A percentile compares a stretch with the other conserved stretches of the same genome.
phyloP scores from a whole-genome alignment of 2,329 filamentous ascomycete genomes.

The Myriosclerotinia curreyana region DNA sequence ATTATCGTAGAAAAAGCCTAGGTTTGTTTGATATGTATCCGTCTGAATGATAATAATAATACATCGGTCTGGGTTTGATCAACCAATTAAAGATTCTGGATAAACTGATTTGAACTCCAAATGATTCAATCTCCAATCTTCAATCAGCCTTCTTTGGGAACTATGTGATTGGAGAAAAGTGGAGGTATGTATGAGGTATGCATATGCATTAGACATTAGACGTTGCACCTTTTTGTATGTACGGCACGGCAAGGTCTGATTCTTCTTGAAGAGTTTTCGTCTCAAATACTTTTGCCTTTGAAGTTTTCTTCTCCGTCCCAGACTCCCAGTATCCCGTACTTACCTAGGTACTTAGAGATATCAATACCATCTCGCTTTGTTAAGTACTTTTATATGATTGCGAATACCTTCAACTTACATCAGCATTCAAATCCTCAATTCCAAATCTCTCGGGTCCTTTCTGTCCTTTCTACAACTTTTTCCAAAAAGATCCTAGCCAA shows the following conservation, averaged over 20 bases:
- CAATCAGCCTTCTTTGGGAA: neutral
- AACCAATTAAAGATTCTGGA: neutral
- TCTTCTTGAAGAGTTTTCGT: neutral
- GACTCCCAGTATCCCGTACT: too few relatives aligned
- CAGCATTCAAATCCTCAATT: neutral
- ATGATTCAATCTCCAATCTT: neutral
- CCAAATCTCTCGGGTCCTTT: slow-evolving; percentile 2
- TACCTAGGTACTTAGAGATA: too few relatives aligned
- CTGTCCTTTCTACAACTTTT: neutral
- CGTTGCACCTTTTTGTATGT: slow-evolving; percentile 3
- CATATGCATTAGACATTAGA: neutral
- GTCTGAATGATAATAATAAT: neutral
- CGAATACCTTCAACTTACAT: neutral
- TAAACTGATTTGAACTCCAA: neutral
- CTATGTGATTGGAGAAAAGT: neutral
- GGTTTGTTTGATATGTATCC: neutral
- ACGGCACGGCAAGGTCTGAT: too few relatives aligned
- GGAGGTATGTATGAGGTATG: neutral
- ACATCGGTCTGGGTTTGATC: neutral
- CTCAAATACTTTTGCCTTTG: neutral
- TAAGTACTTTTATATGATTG: neutral
- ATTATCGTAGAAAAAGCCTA: neutral
- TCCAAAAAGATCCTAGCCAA: neutral
- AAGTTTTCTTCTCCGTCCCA: neutral
- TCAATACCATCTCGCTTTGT: too few relatives aligned